Evolutionary conservation across 495 filamentous ascomycete species (phyloP), one percentile per base, ranked within the genome.

Genomic region (Penicillium salamii): DNA sequence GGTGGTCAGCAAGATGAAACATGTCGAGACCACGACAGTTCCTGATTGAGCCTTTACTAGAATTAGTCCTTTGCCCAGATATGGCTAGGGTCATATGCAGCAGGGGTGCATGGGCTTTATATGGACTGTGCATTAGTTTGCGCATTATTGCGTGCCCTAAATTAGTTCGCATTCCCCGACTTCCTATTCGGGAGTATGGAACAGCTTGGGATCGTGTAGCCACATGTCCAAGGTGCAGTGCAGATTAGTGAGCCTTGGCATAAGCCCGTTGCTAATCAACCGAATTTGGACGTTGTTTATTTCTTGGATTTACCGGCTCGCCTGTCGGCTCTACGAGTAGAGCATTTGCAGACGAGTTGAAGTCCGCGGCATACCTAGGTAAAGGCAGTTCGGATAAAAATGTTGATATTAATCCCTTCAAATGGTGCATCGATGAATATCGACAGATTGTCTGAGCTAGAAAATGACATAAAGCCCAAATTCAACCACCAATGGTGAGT

Each of bases 1-100:
- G 29, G 29, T 32, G 36, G 36, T 39, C 36, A 39, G 36, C 36
- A 32, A 28, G 6, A 40, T 33, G 46, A 33, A 48, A 48, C 46
- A 33, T 18, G 18, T 39, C 36, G 36, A 12, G 1, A 11, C 1
- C 8, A 19, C 3, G 14, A 11, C 20, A 17, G 35, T 46, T 3
- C 43, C 43, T 15, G 1, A 24, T 46, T 8, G n/a, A 36, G 43
- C n/a, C n/a, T n/a, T n/a, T 6, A n/a, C 24, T 8, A 40, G 26
- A 19, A 7, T 8, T 7, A 7, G 14, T n/a, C 7, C 2, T 3
- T 39, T 20, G 11, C 23, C 34, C n/a, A 8, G 13, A 38, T 15
- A 13, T 14, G 15, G 44, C 23, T 38, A 47, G 44, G 24, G 5
- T 3, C 23, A n/a, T 45, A 14, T 8, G 7, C 21, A 18, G 23